Conservation (phyloP, 495 filamentous ascomycete genomes). For the Penicillium canariense region DNA sequence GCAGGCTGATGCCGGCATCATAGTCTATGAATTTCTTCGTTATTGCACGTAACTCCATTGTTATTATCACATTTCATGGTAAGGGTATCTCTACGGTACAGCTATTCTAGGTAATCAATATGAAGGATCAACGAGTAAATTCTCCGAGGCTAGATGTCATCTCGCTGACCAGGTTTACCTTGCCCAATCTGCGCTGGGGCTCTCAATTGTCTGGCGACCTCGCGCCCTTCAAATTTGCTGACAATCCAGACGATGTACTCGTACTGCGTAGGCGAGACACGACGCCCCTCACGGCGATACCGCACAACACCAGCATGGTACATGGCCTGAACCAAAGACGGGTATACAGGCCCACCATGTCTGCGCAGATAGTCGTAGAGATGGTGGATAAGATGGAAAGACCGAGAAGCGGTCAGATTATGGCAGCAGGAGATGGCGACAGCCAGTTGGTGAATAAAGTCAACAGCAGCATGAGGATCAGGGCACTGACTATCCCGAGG, state of each 20-base stretch:
- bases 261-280: constrained; percentile 30
- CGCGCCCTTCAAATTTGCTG: constrained; percentile 32
- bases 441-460: constrained; percentile 41
- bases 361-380: constrained; percentile 38
- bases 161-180: background rate
- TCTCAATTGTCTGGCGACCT: constrained; percentile 29
- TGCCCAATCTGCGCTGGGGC: constrained; percentile 8
- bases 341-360: constrained; percentile 40
- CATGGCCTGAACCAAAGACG: constrained; percentile 41
- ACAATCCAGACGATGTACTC: constrained; percentile 39
- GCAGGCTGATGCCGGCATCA: too few species aligned
- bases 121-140: background rate
- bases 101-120: background rate
- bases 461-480: constrained; percentile 37
- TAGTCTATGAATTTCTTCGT: too few species aligned
- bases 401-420: constrained; percentile 32
- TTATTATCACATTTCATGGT: too few species aligned
- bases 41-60: too few species aligned
- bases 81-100: too few species aligned
- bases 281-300: constrained; percentile 30
- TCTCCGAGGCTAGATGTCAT: background rate
- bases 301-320: constrained; percentile 48
- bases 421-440: constrained; percentile 33
- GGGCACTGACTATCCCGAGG: constrained; percentile 23
- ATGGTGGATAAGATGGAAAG: constrained; percentile 39